These are phyloP conservation scores for Cryomyces antarcticus DNA, from an alignment of 495 filamentous ascomycete genomes.

Conservation along the genomic window DNA sequence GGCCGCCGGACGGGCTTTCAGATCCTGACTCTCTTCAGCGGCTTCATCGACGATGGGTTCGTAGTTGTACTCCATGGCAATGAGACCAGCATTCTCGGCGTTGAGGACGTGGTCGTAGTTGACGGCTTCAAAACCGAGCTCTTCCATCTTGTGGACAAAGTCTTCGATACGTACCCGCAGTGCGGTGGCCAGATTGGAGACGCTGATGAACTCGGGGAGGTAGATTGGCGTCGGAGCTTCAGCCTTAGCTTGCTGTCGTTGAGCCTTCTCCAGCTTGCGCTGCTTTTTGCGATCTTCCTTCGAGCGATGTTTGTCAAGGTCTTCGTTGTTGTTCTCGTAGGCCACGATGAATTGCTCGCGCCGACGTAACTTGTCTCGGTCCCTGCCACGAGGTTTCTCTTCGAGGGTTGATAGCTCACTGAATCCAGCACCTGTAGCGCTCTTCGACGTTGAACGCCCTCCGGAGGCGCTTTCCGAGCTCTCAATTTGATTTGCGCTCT, in stretches of 20 bases:
- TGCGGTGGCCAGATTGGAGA: slow-evolving; percentile 61
- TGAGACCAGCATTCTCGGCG: slow-evolving; percentile 71
- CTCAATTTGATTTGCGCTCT: background rate
- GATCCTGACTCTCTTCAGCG: slow-evolving; percentile 38
- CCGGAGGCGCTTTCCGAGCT: background rate
- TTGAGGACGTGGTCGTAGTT: slow-evolving; percentile 65
- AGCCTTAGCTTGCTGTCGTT: slow-evolving; percentile 12
- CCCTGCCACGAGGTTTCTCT: background rate
- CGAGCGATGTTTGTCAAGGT: slow-evolving; percentile 1
- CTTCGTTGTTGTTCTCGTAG: slow-evolving; percentile 6
- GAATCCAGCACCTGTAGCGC: background rate
- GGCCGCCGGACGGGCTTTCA: slow-evolving; percentile 37
- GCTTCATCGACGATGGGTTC: slow-evolving; percentile 46
- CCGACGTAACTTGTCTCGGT: background rate
- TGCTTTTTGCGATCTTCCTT: slow-evolving; percentile 22
- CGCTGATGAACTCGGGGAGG: slow-evolving; percentile 78
- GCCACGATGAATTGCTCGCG: background rate
- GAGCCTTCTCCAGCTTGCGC: slow-evolving; percentile 26
- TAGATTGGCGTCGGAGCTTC: slow-evolving; percentile 41
- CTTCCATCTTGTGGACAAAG: slow-evolving; percentile 53
- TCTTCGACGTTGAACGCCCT: background rate
- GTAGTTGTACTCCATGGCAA: slow-evolving; percentile 83
- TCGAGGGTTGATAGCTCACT: background rate
- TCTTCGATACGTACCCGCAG: slow-evolving; percentile 49
- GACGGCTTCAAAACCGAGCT: slow-evolving; percentile 70